Percentiles rank a stretch among this genome's conserved stretches.
phyloP scores from a whole-genome alignment of 2,329 filamentous ascomycete species.

The Arachnopeziza araneosa region DNA sequence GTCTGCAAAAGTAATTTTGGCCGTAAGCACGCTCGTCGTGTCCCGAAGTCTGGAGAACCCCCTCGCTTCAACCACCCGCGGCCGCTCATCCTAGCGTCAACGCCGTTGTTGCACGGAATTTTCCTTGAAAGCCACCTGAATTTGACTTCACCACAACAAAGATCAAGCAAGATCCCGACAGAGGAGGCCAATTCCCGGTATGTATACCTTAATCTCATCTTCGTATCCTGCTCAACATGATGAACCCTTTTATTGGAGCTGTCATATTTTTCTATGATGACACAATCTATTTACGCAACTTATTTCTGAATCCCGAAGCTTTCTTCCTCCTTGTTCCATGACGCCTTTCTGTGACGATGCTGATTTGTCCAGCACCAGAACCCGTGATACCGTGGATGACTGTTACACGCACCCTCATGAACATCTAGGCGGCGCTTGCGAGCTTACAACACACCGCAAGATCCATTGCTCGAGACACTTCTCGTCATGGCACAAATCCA shows the following conservation, averaged over 20 bases:
- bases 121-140: background rate
- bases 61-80: background rate
- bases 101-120: background rate
- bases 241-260: conserved; percentile 33
- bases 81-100: background rate
- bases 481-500: conserved; percentile 13
- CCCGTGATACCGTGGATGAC: background rate
- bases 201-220: background rate
- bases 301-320: conserved; percentile 19
- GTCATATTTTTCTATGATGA: conserved; percentile 31
- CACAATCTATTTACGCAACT: conserved; percentile 28
- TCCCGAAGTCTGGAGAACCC: background rate
- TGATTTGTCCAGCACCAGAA: conserved; percentile 1
- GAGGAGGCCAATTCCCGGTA: conserved; percentile 4
- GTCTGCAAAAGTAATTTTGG: background rate
- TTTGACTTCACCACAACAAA: background rate
- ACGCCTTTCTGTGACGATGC: background rate
- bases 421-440: background rate
- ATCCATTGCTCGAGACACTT: background rate
- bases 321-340: background rate
- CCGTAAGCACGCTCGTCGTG: background rate
- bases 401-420: background rate
- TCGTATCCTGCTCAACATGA: conserved; percentile 15
- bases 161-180: background rate
- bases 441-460: background rate